Percentiles rank a stretch among this genome's conserved stretches.
Evolutionary conservation across 2,329 filamentous ascomycete species (phyloP).

Genomic region (Aspergillus sp.): DNA sequence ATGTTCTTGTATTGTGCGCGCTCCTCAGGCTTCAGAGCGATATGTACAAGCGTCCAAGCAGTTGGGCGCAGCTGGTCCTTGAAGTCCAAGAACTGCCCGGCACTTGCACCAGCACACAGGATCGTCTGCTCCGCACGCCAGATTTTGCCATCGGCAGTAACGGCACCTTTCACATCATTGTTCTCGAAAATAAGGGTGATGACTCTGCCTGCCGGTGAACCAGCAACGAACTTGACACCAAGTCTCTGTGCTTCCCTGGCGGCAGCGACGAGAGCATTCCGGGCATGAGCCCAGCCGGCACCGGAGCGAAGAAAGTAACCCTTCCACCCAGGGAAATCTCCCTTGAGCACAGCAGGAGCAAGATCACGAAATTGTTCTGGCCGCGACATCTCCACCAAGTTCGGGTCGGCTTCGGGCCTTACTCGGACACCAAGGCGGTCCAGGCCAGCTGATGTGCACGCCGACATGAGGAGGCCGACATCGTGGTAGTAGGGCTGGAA

Average conservation of each 20-base stretch:
- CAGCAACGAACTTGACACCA: slow-evolving; percentile 51
- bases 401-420: slow-evolving; percentile 28
- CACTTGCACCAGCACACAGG: slow-evolving; percentile 48
- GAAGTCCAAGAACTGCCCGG: slow-evolving; percentile 47
- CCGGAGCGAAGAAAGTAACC: slow-evolving; percentile 46
- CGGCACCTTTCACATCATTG: slow-evolving; percentile 42
- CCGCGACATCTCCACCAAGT: slow-evolving; percentile 39
- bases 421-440: slow-evolving; percentile 38
- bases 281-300: slow-evolving; percentile 56
- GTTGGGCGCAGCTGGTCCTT: slow-evolving; percentile 47
- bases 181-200: slow-evolving; percentile 37
- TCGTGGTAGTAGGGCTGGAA: slow-evolving; percentile 50
- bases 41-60: slow-evolving; percentile 52
- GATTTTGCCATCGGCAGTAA: slow-evolving; percentile 39
- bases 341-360: slow-evolving; percentile 52
- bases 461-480: slow-evolving; percentile 47
- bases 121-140: slow-evolving; percentile 44
- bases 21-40: slow-evolving; percentile 46
- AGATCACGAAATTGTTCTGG: slow-evolving; percentile 50
- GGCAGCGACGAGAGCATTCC: slow-evolving; percentile 48
- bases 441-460: slow-evolving; percentile 42
- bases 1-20: slow-evolving; percentile 44
- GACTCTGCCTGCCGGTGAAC: slow-evolving; percentile 40
- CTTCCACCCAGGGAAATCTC: slow-evolving; percentile 47
- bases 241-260: slow-evolving; percentile 47